Evolutionary conservation across 305 asterid species (phyloP), one percentile per base, ranked within the genome.

Genomic region (Petunia hybrid): DNA sequence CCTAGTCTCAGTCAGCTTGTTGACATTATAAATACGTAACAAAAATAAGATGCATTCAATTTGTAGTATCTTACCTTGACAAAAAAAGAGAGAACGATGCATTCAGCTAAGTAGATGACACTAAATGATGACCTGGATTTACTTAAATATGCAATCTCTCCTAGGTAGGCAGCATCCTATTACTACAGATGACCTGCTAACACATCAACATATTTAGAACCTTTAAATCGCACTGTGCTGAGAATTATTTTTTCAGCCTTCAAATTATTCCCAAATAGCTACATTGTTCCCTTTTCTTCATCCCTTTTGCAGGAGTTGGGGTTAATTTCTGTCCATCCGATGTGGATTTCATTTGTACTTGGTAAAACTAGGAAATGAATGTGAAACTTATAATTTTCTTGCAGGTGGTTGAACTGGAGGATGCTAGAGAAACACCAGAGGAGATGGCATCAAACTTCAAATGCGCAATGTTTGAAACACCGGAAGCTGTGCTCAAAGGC

Each of bases 381-480:
- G 46, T 51, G 78, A 51, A 73, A 8, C 45, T 1, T 4, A 12
- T 35, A 36, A 6, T 6, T 73, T 73, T 73, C 78, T 73, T 73
- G 78, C 48, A 73, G 78, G 90, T 87, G 92, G 98, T 90, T 84
- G 98, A 93, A 83, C 85, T 94, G 87, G 99, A 94, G 86, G 99
- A 97, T 90, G 95, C 98, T 4, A 94, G 85, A 89, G 99, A 97
- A 89, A 91, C 98, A n/a, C 99, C 99, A 13, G 98, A 93, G 76
- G 99, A 97, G 85, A 91, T 93, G 95, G 98, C 98, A 68, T 92
- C 96, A 45, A 93, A 86, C 83, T 97, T 91, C 87, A 94, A 98
- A 36, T 91, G 97, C 83, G 87, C 85, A 2, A 89, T 91, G 97
- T 94, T 94, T 77, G 97, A 91, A 80, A 91, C 93, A 66, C 93